Conservation (phyloP, 495 filamentous ascomycete species). For the Trichocladium antarcticum region DNA sequence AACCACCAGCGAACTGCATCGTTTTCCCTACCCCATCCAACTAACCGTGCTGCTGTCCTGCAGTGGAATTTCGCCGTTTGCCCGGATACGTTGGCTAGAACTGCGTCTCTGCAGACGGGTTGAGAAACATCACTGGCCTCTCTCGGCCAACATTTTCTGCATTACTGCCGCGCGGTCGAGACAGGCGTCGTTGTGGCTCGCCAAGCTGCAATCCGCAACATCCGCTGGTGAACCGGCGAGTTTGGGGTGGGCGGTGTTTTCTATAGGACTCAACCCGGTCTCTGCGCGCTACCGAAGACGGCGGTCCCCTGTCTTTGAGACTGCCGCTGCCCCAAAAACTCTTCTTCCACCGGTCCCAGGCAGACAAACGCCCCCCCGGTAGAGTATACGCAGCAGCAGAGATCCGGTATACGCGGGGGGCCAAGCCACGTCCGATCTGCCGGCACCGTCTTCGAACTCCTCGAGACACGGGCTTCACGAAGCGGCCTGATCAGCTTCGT, state of each 20-base stretch:
- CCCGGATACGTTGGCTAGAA: neutral
- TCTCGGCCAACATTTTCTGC: neutral
- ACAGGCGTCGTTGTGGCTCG: neutral
- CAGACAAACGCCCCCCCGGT: constrained; percentile 4
- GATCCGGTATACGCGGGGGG: neutral
- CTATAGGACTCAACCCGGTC: constrained; percentile 19
- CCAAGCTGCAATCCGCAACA: neutral
- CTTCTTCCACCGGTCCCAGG: neutral
- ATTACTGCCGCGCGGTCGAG: constrained; percentile 4
- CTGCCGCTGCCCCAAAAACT: constrained; percentile 10
- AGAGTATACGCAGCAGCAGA: constrained; percentile 3
- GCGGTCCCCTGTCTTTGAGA: constrained; percentile 15
- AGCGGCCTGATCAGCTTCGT: neutral
- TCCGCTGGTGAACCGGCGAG: neutral
- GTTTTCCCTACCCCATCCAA: constrained; percentile 5
- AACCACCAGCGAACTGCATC: constrained; percentile 6
- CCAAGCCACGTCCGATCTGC: constrained; percentile 1
- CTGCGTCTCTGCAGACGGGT: constrained; percentile 12
- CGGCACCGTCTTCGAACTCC: neutral
- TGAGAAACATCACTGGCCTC: constrained; percentile 1
- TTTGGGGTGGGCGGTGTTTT: neutral
- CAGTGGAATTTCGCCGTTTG: constrained; percentile 5
- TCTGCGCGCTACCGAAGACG: constrained; percentile 15
- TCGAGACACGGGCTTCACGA: neutral
- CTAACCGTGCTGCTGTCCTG: constrained; percentile 11